Conservation (phyloP, 495 filamentous ascomycete species). For the Lophiostoma macrostomum region DNA sequence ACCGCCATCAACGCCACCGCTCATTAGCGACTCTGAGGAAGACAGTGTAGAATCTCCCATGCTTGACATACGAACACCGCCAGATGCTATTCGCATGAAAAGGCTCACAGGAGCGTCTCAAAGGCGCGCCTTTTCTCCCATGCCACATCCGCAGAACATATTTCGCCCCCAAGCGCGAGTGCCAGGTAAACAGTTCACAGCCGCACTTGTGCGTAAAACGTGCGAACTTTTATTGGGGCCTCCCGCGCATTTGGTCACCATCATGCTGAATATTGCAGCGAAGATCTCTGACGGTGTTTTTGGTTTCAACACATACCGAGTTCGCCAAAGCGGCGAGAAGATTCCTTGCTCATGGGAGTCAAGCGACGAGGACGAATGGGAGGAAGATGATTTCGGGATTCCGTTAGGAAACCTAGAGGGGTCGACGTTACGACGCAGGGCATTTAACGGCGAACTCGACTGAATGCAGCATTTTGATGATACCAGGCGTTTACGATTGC, state of each 20-base stretch:
- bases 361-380: conserved; percentile 44
- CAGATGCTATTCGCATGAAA: conserved; percentile 51
- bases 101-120: conserved; percentile 51
- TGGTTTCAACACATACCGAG: conserved; percentile 28
- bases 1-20: conserved; percentile 32
- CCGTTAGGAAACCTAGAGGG: conserved; percentile 35
- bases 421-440: conserved; percentile 11
- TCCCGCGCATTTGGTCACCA: conserved; percentile 66
- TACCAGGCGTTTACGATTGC: conserved; percentile 26
- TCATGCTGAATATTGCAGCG: conserved; percentile 77
- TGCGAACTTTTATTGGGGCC: conserved; percentile 71
- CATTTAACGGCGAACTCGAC: conserved; percentile 17
- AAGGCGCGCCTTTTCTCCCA: conserved; percentile 63
- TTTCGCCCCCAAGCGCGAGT: conserved; percentile 49
- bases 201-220: conserved; percentile 69
- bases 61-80: conserved; percentile 47
- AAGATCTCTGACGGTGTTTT: conserved; percentile 62
- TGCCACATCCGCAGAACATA: conserved; percentile 64
- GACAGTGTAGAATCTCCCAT: conserved; percentile 37
- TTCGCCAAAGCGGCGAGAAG: conserved; percentile 41
- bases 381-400: conserved; percentile 42
- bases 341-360: conserved; percentile 57
- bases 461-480: conserved; percentile 17
- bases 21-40: conserved; percentile 33
- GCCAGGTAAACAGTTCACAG: conserved; percentile 57